Evolutionary conservation across 768 basidiomycete genomes (phyloP), one percentile per base, ranked within the genome.

Genomic region (Macrolepiota albuminosa): DNA sequence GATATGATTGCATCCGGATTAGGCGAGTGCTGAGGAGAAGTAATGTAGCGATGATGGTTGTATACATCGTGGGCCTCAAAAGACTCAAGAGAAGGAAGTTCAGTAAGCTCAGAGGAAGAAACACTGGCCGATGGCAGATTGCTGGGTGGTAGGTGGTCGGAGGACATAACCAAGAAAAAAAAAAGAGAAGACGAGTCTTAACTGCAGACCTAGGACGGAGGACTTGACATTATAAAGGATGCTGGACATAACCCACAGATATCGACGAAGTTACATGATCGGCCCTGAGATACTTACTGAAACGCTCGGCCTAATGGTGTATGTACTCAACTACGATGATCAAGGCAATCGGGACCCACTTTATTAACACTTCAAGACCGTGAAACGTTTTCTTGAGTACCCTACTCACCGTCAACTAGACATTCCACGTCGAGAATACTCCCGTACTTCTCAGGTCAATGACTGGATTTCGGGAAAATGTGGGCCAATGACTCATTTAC

Each of bases 21-120:
- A 51, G 54, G 57, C 37, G 49, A 56, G 18, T 26, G 47, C 36
- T 21, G 56, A 29, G 36, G 31, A 29, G 55, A 33, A 6, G 3
- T 31, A 26, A 11, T 45, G 21, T 40, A 31, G 6, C 34, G 49
- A 13, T 39, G 43, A 29, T 40, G 16, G 29, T 26, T 29, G 33
- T 54, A 40, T 11, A 54, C 49, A 37, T 51, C 31, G 45, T 63
- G 58, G 26, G 56, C 49, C 39, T 60, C 59, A 37, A 65, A 40
- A 13, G 59, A 63, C 39, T 66, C 59, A 6, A 39, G 57, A 4
- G 63, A 55, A 36, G 66, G 60, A 26, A 62, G 60, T 24, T 64
- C 63, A 21, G 36, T 16, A 29, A 63, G 54, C 18, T 36, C 49
- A 39, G 60, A 34, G 43, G 39, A 61, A 24, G 69, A 67, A 33